Percentiles rank a stretch among this genome's conserved stretches.
Conservation (phyloP, 805 yeast genomes). For the Vanderwaltozyma polyspora region DNA sequence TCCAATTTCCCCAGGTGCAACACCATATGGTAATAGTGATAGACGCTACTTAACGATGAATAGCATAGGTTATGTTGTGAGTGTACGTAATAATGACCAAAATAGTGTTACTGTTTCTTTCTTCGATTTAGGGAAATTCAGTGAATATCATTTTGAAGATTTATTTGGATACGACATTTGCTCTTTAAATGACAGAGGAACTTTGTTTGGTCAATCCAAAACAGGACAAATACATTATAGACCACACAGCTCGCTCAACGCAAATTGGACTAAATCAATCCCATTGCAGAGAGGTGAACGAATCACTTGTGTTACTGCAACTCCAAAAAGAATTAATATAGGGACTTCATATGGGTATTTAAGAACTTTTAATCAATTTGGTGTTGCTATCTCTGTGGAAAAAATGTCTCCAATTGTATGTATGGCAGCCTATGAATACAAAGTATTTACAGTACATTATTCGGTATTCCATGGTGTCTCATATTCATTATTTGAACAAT, state of each 20-base stretch:
- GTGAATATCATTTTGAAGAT: slow-evolving; percentile 82
- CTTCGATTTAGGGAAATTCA: slow-evolving; percentile 63
- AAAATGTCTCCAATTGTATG: slow-evolving; percentile 65
- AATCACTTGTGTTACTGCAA: slow-evolving; percentile 59
- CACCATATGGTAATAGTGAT: slow-evolving; percentile 60
- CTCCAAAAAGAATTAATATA: slow-evolving; percentile 46
- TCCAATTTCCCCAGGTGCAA: slow-evolving; percentile 80
- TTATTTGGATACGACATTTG: slow-evolving; percentile 61
- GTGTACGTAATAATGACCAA: slow-evolving; percentile 48
- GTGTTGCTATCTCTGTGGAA: slow-evolving; percentile 60
- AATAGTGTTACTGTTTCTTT: slow-evolving; percentile 78
- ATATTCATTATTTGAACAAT: slow-evolving; percentile 21
- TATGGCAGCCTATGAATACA: slow-evolving; percentile 49
- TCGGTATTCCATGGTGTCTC: slow-evolving; percentile 20
- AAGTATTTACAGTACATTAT: slow-evolving; percentile 41
- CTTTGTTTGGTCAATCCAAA: slow-evolving; percentile 45
- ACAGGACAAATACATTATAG: slow-evolving; percentile 48
- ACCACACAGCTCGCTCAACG: slow-evolving; percentile 51
- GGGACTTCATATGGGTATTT: slow-evolving; percentile 72
- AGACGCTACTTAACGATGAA: slow-evolving; percentile 76
- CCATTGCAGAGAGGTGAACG: slow-evolving; percentile 44
- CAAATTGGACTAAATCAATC: slow-evolving; percentile 60
- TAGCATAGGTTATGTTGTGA: slow-evolving; percentile 69
- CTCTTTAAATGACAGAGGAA: slow-evolving; percentile 54
- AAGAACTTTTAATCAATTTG: slow-evolving; percentile 58